phyloP scores from a whole-genome alignment of 163 green algal species.

The Scenedesmus sp. region DNA sequence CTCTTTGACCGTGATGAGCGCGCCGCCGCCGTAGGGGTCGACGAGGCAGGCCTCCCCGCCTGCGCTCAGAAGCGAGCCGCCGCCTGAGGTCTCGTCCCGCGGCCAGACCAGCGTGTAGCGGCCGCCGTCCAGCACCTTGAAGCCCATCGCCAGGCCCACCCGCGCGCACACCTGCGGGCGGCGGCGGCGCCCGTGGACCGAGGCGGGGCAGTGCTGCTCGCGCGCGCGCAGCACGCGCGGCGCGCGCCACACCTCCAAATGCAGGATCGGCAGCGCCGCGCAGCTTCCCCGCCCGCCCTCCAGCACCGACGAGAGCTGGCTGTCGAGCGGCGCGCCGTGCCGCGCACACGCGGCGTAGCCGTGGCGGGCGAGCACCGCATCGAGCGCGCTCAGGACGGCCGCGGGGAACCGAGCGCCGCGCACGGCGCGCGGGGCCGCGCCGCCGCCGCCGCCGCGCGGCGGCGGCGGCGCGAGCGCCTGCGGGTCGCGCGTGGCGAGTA shows the following conservation, averaged over 20 bases:
- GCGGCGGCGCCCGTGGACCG: background rate
- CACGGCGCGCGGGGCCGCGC: constrained; percentile 12
- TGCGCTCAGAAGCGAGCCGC: background rate
- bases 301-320: constrained; percentile 62
- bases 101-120: constrained; percentile 71
- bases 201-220: too few relatives aligned
- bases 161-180: constrained; percentile 57
- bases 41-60: constrained; percentile 61
- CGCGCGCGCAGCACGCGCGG: too few relatives aligned
- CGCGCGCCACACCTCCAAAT: constrained; percentile 61
- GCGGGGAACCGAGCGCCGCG: constrained; percentile 48
- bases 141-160: constrained; percentile 54
- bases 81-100: background rate
- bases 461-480: background rate
- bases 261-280: constrained; percentile 68
- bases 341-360: constrained; percentile 61
- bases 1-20: constrained; percentile 60
- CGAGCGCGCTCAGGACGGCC: constrained; percentile 59
- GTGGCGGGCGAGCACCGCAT: constrained; percentile 71
- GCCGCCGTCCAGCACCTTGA: constrained; percentile 29
- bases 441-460: constrained; percentile 23
- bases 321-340: constrained; percentile 31
- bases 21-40: constrained; percentile 67
- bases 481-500: constrained; percentile 21
- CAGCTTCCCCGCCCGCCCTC: constrained; percentile 62